A percentile compares a stretch with the other conserved stretches of the same genome.
Conservation (phyloP, 1,139 yeast species). For the Sugiyamaella castrensis region DNA sequence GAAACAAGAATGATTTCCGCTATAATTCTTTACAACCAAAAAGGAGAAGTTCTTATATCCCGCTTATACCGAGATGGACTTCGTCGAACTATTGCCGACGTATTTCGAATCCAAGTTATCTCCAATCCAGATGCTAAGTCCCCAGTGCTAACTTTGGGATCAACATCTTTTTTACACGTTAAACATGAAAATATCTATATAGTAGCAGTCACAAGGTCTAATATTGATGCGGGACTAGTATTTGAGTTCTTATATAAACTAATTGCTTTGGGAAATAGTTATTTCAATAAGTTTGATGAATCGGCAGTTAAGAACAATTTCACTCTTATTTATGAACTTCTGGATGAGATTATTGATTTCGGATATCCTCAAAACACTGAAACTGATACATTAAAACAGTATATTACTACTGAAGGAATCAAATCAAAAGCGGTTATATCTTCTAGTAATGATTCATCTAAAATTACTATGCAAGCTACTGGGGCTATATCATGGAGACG, state of each 20-base stretch:
- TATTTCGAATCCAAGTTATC: conserved; percentile 86
- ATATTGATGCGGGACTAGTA: conserved; percentile 77
- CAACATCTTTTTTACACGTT: conserved; percentile 85
- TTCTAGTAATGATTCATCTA: conserved; percentile 29
- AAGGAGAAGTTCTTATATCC: conserved; percentile 85
- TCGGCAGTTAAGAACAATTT: conserved; percentile 57
- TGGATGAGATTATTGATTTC: conserved; percentile 75
- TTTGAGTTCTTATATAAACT: conserved; percentile 75
- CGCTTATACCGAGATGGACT: conserved; percentile 70
- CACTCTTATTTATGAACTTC: conserved; percentile 64
- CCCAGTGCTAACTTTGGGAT: conserved; percentile 87
- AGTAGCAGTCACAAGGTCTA: conserved; percentile 83
- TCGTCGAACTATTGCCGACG: conserved; percentile 74
- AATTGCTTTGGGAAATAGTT: conserved; percentile 42
- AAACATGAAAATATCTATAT: conserved; percentile 69
- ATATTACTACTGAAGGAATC: conserved; percentile 39
- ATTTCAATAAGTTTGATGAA: conserved; percentile 45
- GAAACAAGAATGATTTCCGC: conserved; percentile 77
- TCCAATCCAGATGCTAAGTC: conserved; percentile 60
- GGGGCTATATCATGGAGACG: conserved; percentile 66
- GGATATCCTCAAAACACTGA: conserved; percentile 83
- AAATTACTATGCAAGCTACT: conserved; percentile 42
- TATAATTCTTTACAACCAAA: conserved; percentile 66
- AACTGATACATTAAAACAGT: conserved; percentile 43
- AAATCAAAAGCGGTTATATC: conserved; percentile 18